Evolutionary conservation across 2,329 filamentous ascomycete genomes (phyloP).

Genomic region (Paecilomyces dactylethromorphus): DNA sequence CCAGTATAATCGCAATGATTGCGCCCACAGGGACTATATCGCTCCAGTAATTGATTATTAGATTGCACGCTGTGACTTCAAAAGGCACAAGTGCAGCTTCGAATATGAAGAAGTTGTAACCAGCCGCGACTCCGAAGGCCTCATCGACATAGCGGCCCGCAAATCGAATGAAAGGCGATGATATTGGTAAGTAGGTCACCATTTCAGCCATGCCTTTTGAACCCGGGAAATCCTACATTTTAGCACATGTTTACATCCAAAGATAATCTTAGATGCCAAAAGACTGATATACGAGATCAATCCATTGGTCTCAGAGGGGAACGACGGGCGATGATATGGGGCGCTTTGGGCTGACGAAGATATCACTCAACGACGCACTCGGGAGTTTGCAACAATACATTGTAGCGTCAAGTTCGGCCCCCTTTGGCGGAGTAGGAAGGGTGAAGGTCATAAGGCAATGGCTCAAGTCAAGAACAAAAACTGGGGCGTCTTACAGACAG

Average conservation of each 20-base stretch:
- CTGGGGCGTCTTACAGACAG: conserved; percentile 33
- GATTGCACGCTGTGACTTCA: conserved; percentile 45
- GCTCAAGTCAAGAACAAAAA: conserved; percentile 2
- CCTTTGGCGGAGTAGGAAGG: not conserved
- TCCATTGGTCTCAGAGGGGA: not conserved
- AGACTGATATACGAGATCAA: no score
- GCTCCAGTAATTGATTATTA: conserved; percentile 47
- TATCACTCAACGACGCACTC: not conserved
- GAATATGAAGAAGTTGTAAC: conserved; percentile 48
- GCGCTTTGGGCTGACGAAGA: conserved; percentile 6
- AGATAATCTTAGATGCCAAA: not conserved
- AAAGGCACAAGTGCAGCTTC: conserved; percentile 47
- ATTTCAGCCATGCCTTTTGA: conserved; percentile 41
- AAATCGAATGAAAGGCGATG: conserved; percentile 41
- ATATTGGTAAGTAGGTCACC: conserved; percentile 44
- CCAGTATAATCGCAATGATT: conserved; percentile 40
- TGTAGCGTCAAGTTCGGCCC: not conserved
- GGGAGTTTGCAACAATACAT: not conserved
- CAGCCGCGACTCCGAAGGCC: conserved; percentile 41
- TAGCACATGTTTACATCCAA: conserved; percentile 11
- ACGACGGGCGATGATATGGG: not conserved
- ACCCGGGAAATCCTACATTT: conserved; percentile 11
- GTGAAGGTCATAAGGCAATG: not conserved
- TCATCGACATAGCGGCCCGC: conserved; percentile 44
- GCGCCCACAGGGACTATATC: conserved; percentile 39